Conservation (phyloP, 176 grass and related monocot species). For the Olyra latifolia region DNA sequence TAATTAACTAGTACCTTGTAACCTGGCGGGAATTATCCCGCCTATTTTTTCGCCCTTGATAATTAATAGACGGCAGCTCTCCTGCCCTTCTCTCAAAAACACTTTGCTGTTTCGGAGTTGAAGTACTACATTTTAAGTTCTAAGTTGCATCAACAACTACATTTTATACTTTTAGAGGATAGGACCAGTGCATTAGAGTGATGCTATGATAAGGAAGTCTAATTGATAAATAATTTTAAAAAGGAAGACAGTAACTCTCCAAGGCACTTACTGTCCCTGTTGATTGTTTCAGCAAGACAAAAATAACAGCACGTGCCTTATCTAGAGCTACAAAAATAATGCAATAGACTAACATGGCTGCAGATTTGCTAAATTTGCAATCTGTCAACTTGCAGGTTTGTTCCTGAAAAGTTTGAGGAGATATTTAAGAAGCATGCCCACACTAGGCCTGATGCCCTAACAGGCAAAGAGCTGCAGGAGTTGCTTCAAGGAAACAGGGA, state of each 20-base stretch:
- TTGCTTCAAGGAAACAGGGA: slow-evolving; percentile 60
- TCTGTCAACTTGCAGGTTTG: slow-evolving; percentile 44
- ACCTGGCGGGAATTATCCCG: too few relatives aligned
- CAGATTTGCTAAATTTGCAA: not conserved
- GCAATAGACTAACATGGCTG: not conserved
- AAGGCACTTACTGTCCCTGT: not conserved
- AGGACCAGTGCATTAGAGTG: not conserved
- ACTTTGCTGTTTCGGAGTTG: too few relatives aligned
- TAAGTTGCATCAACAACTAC: not conserved
- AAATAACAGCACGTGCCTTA: not conserved
- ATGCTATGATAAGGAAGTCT: not conserved
- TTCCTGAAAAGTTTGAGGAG: slow-evolving; percentile 71
- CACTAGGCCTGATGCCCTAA: slow-evolving; percentile 58
- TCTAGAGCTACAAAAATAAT: not conserved
- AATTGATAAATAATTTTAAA: not conserved
- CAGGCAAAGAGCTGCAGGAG: slow-evolving; percentile 54
- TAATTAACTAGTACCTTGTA: too few relatives aligned
- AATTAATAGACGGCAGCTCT: too few relatives aligned
- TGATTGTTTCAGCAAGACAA: not conserved
- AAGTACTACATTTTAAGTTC: not conserved
- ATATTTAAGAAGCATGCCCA: slow-evolving; percentile 73
- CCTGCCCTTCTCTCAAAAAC: too few relatives aligned
- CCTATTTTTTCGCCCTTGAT: too few relatives aligned
- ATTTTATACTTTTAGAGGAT: not conserved
- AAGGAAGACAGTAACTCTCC: not conserved